Evolutionary conservation across 2,329 filamentous ascomycete genomes (phyloP).

Genomic region (Cladorrhinum sp.): DNA sequence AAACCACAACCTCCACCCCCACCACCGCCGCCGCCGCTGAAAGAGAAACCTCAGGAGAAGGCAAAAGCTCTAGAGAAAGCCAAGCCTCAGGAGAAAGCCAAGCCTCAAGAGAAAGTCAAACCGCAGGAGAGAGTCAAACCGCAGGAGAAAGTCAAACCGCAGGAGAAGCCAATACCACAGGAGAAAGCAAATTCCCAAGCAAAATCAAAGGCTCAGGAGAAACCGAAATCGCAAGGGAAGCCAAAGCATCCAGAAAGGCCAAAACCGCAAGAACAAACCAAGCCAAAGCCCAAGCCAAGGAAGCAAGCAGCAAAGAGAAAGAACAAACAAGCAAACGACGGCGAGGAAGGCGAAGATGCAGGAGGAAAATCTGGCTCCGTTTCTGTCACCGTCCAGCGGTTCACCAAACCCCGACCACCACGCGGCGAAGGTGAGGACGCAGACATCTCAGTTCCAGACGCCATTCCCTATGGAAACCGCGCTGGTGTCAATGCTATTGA

Average conservation of each 20-base stretch:
- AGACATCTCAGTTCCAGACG: slow-evolving; percentile 32
- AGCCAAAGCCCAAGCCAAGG: slow-evolving; percentile 11
- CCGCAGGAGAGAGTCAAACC: slow-evolving; percentile 18
- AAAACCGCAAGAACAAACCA: background rate
- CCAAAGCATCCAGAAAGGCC: slow-evolving; percentile 14
- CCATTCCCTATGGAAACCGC: slow-evolving; percentile 53
- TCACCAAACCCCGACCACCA: slow-evolving; percentile 47
- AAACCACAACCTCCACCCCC: slow-evolving; percentile 15
- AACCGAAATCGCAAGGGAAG: slow-evolving; percentile 8
- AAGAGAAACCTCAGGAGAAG: slow-evolving; percentile 4
- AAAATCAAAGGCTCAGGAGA: background rate
- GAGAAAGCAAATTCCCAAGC: slow-evolving; percentile 12
- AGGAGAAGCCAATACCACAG: slow-evolving; percentile 15
- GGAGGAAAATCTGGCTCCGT: slow-evolving; percentile 37
- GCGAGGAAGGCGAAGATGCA: slow-evolving; percentile 19
- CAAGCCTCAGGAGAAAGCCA: slow-evolving; percentile 15
- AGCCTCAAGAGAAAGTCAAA: background rate
- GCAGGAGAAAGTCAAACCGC: slow-evolving; percentile 1
- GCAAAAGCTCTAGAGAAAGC: slow-evolving; percentile 18
- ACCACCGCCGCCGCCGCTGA: background rate
- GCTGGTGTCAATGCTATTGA: slow-evolving; percentile 60
- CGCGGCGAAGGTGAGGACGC: slow-evolving; percentile 39
- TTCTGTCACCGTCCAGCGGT: slow-evolving; percentile 60
- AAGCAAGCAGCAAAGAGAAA: slow-evolving; percentile 20
- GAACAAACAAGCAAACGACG: slow-evolving; percentile 12